Conservation (phyloP, 1,139 yeast species). For the Nakaseomyces uthaithaninus region DNA sequence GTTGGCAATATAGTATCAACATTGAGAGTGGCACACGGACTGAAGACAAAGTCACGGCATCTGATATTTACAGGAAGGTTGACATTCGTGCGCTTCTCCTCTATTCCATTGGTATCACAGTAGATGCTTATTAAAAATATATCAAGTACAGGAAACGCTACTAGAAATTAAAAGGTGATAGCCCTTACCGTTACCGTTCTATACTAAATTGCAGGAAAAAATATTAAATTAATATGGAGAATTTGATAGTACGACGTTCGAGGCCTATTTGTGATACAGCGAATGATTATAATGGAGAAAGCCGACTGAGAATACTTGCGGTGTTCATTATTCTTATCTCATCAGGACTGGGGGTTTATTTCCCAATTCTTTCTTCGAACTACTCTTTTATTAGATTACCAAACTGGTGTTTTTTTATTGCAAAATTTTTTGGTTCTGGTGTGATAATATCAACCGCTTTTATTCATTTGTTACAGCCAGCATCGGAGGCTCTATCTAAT, state of each 20-base stretch:
- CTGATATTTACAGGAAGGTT: no score
- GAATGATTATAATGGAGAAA: slow-evolving; percentile 33
- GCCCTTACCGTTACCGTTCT: no score
- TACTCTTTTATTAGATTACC: slow-evolving; percentile 49
- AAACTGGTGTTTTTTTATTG: slow-evolving; percentile 51
- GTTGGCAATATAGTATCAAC: no score
- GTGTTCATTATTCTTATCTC: slow-evolving; percentile 52
- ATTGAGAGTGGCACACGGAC: no score
- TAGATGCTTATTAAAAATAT: no score
- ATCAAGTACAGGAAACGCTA: no score
- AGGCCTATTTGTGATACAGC: slow-evolving; percentile 16
- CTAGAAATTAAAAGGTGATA: no score
- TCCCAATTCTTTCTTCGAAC: slow-evolving; percentile 51
- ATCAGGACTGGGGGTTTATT: slow-evolving; percentile 49
- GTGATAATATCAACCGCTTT: slow-evolving; percentile 86
- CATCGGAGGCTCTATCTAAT: slow-evolving; percentile 45
- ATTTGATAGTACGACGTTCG: neutral
- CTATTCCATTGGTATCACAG: no score
- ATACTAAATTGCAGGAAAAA: neutral
- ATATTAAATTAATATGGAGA: neutral
- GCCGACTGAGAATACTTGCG: slow-evolving; percentile 50
- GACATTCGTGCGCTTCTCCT: no score
- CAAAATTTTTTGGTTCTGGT: slow-evolving; percentile 85
- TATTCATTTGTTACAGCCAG: slow-evolving; percentile 74
- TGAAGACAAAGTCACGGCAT: no score